Percentiles rank a stretch among this genome's conserved stretches.
phyloP scores from a whole-genome alignment of 768 basidiomycete genomes.

The Artomyces pyxidatus region DNA sequence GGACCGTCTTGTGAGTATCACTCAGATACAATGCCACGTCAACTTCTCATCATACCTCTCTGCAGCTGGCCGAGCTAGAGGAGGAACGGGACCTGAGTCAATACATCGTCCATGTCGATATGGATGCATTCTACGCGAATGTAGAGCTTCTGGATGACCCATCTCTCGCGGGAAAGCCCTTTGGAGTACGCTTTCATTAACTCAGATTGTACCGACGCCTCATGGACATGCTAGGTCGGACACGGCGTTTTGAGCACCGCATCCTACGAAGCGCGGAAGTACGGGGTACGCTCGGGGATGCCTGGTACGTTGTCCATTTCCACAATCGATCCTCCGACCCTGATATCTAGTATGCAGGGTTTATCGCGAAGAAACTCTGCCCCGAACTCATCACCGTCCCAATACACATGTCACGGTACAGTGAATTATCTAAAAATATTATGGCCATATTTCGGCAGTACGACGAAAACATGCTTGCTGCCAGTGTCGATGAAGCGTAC shows the following conservation, averaged over 20 bases:
- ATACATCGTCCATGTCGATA: slow-evolving; percentile 88
- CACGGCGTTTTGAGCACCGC: slow-evolving; percentile 82
- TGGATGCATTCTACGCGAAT: slow-evolving; percentile 88
- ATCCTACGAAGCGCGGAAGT: slow-evolving; percentile 87
- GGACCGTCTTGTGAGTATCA: slow-evolving; percentile 56
- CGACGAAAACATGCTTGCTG: slow-evolving; percentile 66
- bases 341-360: slow-evolving; percentile 37
- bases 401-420: slow-evolving; percentile 52
- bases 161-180: slow-evolving; percentile 59
- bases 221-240: slow-evolving; percentile 44
- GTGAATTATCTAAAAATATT: slow-evolving; percentile 62
- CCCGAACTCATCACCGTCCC: slow-evolving; percentile 73
- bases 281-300: slow-evolving; percentile 92
- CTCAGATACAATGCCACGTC: background rate
- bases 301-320: slow-evolving; percentile 48
- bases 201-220: slow-evolving; percentile 14
- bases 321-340: too few relatives aligned
- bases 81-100: slow-evolving; percentile 70
- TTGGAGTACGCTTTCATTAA: slow-evolving; percentile 41
- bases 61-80: slow-evolving; percentile 65
- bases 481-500: slow-evolving; percentile 88
- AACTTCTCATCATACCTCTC: slow-evolving; percentile 2
- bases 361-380: slow-evolving; percentile 90
- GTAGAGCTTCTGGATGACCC: slow-evolving; percentile 68
- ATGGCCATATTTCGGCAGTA: slow-evolving; percentile 63